Conservation (phyloP, 2,329 filamentous ascomycete species). For the Talaromyces sp. region DNA sequence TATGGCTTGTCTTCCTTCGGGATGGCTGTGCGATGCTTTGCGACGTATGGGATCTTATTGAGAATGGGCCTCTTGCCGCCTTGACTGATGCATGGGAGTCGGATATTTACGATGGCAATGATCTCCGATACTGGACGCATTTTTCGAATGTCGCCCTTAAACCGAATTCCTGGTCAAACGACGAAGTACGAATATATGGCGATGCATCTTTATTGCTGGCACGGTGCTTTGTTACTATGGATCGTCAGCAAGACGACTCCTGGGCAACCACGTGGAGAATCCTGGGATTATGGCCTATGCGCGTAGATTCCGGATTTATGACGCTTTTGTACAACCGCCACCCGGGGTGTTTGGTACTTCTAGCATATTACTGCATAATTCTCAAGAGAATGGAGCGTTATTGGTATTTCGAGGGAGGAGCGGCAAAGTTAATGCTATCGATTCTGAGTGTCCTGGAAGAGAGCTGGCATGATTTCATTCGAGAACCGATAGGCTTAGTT, state of each 20-base stretch:
- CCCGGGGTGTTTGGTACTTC: constrained; percentile 35
- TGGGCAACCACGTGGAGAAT: constrained; percentile 27
- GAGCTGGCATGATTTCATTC: not conserved
- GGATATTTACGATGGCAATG: not conserved
- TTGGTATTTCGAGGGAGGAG: constrained; percentile 38
- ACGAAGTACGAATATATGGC: not conserved
- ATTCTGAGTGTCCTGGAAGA: constrained; percentile 1
- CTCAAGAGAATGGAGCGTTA: constrained; percentile 33
- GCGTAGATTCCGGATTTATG: constrained; percentile 32
- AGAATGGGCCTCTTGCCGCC: constrained; percentile 17
- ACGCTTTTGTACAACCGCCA: constrained; percentile 30
- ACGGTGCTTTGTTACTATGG: not conserved
- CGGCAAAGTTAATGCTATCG: not conserved
- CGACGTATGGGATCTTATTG: constrained; percentile 22
- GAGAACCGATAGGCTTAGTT: not conserved
- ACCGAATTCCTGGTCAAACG: not conserved
- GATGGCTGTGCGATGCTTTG: constrained; percentile 25
- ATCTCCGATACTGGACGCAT: not conserved
- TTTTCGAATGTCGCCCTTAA: not conserved
- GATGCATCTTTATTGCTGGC: constrained; percentile 1
- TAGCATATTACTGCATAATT: constrained; percentile 39
- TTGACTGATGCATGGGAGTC: constrained; percentile 26
- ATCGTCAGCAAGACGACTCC: constrained; percentile 20
- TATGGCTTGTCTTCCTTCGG: constrained; percentile 26
- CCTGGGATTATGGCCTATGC: constrained; percentile 36